Base-by-base conservation (phyloP, 2,329 filamentous ascomycete species). In the Fusarium albidum region DNA sequence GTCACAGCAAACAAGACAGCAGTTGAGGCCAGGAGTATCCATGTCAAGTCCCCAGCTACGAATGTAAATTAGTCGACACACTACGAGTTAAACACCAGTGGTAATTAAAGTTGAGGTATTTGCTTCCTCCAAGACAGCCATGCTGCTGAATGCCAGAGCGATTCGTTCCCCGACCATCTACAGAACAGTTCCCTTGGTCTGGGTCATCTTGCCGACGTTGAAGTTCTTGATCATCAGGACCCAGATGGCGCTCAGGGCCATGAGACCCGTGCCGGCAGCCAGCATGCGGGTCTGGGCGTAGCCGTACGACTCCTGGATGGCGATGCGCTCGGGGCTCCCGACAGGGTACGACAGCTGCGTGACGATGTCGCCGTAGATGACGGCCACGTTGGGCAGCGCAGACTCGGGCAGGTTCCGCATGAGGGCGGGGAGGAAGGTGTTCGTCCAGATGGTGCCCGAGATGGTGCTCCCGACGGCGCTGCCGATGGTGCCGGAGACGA, bases 271-370 rank as follows among this genome's bases (percentile, higher is more conserved):
- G 14, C 73, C 73, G n/a, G 72, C 71, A 44, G 71, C 68, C 25
- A 75, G 67, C 73, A 75, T 75, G 28, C 68, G 58, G 11, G 69
- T 72, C 69, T 83, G 79, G 5, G 76, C 72, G 31, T 77, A 75
- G 1, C 73, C 78, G 51, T 83, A 83, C 1, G 79, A 77, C 39
- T 70, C 49, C 26, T 77, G 71, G 43, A 82, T 80, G 3, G 72
- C 80, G 14, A 70, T 54, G 13, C 80, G 68, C 17, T 70, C 74
- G 0, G 72, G 66, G 7, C 64, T 77, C 5, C 77, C 75, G 13
- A 77, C 62, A 0, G 71, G 63, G 55, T 79, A 82, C 6, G 57
- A 56, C 4, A 76, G 59, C 59, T 78, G 76, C 5, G 56, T 63
- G 0, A 49, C 48, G n/a, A 77, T 49, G 17, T 69, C 63, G 7